Base-by-base conservation (phyloP, 1,284 basidiomycete species). In the Sporisorium sorghi region DNA sequence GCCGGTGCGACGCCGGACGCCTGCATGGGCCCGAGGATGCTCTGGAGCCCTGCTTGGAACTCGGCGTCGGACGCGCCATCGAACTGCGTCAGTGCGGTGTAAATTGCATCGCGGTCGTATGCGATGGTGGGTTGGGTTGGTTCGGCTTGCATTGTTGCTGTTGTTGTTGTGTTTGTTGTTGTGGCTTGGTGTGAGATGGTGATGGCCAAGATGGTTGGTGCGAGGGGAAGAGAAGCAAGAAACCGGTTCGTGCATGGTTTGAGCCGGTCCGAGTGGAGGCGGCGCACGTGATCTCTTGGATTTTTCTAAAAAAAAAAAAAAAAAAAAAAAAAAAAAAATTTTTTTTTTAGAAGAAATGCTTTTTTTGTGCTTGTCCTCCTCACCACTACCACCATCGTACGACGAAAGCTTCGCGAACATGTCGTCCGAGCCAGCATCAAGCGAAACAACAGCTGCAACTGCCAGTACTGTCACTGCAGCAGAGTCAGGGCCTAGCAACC, bases 1-100 rank as follows among this genome's bases (percentile, higher is more conserved):
- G 69, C 68, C 1, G 58, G 47, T 17, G 71, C 35, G 4, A 68
- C 72, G 3, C 74, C 78, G 4, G 68, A 73, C 12, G 60, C 59
- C n/a, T 64, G 66, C 53, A 80, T 55, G 7, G 74, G 72, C 3
- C 55, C 65, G 7, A 76, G 26, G 43, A 81, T 81, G 28, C 73
- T 67, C 23, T 67, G 62, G 26, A 78, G 74, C 2, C 79, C 79
- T 5, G 61, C 73, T 58, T 75, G 68, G 21, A 75, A 75, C 19
- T 75, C 73, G 2, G 58, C 43, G 21, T 75, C 64, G 8, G 58
- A 28, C 42, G 58, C 60, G 56, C n/a, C n/a, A n/a, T 71, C 60
- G 55, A 67, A 72, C 7, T 53, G 46, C 11, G 59, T 60, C 26
- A 75, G 40, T 17, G 64, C 57, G 1, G 58, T 67, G 43, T 71